Evolutionary conservation across 139 green algal genomes (phyloP).

Genomic region (Pleodorina starrii): DNA sequence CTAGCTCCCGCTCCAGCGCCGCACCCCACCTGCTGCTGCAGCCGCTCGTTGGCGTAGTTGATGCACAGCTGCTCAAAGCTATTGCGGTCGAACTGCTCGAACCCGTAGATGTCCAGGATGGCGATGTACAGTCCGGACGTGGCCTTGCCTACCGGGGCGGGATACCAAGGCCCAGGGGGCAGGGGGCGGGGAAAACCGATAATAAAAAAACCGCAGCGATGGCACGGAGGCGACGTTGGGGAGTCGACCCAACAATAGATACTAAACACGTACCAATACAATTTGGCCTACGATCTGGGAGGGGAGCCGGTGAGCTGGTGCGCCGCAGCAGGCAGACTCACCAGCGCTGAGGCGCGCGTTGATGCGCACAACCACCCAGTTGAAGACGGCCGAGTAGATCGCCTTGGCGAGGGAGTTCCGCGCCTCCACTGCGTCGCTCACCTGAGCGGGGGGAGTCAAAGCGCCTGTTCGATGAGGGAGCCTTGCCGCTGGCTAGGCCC

Average conservation of each 20-base stretch:
- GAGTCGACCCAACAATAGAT: conserved; percentile 4
- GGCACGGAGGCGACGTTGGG: no score
- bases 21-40: conserved; percentile 87
- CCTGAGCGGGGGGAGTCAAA: not conserved
- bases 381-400: conserved; percentile 87
- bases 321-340: no score
- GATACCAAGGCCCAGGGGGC: not conserved
- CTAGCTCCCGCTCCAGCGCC: no score
- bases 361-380: conserved; percentile 80
- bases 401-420: conserved; percentile 90
- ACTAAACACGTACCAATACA: no score
- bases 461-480: no score
- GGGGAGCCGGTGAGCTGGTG: no score
- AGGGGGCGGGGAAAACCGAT: no score
- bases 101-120: conserved; percentile 97
- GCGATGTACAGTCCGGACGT: conserved; percentile 71
- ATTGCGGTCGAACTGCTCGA: conserved; percentile 90
- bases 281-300: no score
- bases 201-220: no score
- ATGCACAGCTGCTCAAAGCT: conserved; percentile 99
- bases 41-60: conserved; percentile 98
- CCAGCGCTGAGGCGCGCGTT: conserved; percentile 77
- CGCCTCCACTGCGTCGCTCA: conserved; percentile 75
- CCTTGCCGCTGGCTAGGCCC: no score
- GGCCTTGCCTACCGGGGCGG: conserved; percentile 47